Evolutionary conservation across 2,329 filamentous ascomycete species (phyloP), one percentile per base, ranked within the genome.

Genomic region (Cercospora citrullina): DNA sequence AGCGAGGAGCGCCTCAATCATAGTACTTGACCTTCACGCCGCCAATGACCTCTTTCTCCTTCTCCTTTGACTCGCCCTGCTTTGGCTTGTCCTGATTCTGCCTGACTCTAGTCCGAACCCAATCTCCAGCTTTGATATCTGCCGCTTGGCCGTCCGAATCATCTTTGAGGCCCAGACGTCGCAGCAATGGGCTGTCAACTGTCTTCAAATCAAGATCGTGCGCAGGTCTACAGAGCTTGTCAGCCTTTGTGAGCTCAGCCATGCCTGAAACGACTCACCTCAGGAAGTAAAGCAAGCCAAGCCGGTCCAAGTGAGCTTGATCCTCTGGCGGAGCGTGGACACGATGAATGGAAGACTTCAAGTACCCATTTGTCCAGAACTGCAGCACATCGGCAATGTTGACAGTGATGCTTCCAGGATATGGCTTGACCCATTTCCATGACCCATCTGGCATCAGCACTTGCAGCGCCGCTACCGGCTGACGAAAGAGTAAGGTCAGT

Each of bases 291-390:
- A 83, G 66, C 58, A 84, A 75, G 0, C 82, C 81, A 30, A 81
- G 67, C 5, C 81, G 77, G 72, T 83, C 81, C 26, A 82, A 65
- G 68, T 81, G 77, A 2, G 78, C 79, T 72, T 86, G 84, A 64
- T 85, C 84, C 12, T 79, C 69, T 0, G 84, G 84, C 1, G 83
- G 84, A 10, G 80, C 79, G 55, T 82, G 79, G 0, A 86, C 84
- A 1, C 84, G 80, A 64, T 86, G 84, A n/a, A 84, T 78, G 10
- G 80, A 83, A 4, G 79, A 82, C 74, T 85, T 85, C 53, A 86
- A 77, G 68, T 81, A 81, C 10, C 80, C 79, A 23, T 76, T 78
- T 0, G 78, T 80, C 71, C 79, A 77, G 55, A 79, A 78, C 6
- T 77, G 77, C 57, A 81, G 76, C 2, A 79, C 79, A 33, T 81